phyloP scores from a whole-genome alignment of 139 green algal genomes.

The Penium margaritaceum region DNA sequence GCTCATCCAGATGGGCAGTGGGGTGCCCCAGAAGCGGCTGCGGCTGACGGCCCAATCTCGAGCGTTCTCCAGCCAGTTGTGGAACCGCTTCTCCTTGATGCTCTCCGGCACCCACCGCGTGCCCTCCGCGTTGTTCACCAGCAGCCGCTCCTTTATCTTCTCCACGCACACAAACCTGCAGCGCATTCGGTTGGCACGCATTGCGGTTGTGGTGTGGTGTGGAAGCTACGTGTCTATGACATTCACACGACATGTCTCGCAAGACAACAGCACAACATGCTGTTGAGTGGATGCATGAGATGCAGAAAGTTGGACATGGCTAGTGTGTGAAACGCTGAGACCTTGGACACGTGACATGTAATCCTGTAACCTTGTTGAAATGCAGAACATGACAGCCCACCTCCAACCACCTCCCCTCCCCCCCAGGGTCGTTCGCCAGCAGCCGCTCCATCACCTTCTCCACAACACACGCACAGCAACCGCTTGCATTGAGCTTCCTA shows the following conservation, averaged over 20 bases:
- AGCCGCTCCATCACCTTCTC: no score
- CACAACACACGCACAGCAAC: no score
- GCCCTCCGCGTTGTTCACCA: slow-evolving; percentile 75
- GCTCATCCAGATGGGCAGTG: slow-evolving; percentile 82
- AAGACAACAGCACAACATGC: no score
- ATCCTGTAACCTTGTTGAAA: no score
- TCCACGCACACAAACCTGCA: slow-evolving; percentile 17
- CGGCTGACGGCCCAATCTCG: slow-evolving; percentile 80
- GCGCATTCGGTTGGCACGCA: not conserved
- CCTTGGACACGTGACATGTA: no score
- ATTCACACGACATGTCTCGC: no score
- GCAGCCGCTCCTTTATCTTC: slow-evolving; percentile 50
- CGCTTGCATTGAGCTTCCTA: no score
- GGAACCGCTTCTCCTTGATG: slow-evolving; percentile 93
- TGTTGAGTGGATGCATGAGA: not conserved
- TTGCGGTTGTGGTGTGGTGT: not conserved
- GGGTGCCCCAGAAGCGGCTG: slow-evolving; percentile 92
- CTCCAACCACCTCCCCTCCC: no score
- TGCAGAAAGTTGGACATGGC: not conserved
- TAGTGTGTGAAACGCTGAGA: not conserved
- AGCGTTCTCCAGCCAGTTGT: slow-evolving; percentile 94
- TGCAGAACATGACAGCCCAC: no score
- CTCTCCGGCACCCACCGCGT: slow-evolving; percentile 92
- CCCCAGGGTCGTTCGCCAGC: no score
- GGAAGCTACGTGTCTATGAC: no score